A percentile compares a stretch with the other conserved stretches of the same genome.
These are phyloP conservation scores for Schrenkiella parvula DNA, from an alignment of 345 rosid species.

Conservation along the genomic window DNA sequence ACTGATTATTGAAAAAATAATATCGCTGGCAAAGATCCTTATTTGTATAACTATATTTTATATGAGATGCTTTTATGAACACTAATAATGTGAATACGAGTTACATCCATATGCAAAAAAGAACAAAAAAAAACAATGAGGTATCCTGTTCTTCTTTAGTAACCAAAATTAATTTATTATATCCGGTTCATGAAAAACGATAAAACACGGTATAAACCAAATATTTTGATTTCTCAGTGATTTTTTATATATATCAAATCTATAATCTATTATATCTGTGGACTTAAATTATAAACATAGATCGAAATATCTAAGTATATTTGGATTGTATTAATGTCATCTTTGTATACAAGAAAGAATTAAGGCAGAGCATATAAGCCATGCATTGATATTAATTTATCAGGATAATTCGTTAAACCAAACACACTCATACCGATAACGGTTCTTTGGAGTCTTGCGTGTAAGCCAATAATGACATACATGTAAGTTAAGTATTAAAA, in stretches of 20 bases:
- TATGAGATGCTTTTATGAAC: conserved; percentile 3
- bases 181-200: no score
- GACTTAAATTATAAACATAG: background rate
- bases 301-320: background rate
- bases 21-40: background rate
- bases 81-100: background rate
- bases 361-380: background rate
- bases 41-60: background rate
- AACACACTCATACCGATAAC: conserved; percentile 1
- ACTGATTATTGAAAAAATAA: background rate
- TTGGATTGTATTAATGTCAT: background rate
- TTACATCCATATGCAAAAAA: background rate
- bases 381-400: background rate
- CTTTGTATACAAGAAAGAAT: background rate
- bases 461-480: background rate
- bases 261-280: no score
- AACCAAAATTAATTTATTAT: no score
- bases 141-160: no score
- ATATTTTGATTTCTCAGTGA: background rate
- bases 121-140: no score
- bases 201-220: no score
- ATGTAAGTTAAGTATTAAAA: background rate
- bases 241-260: no score
- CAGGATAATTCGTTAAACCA: background rate
- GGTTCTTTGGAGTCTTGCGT: background rate